A percentile compares a stretch with the other conserved stretches of the same genome.
phyloP scores from a whole-genome alignment of 78 protist species.

The Dictyostelium brefeldianum region DNA sequence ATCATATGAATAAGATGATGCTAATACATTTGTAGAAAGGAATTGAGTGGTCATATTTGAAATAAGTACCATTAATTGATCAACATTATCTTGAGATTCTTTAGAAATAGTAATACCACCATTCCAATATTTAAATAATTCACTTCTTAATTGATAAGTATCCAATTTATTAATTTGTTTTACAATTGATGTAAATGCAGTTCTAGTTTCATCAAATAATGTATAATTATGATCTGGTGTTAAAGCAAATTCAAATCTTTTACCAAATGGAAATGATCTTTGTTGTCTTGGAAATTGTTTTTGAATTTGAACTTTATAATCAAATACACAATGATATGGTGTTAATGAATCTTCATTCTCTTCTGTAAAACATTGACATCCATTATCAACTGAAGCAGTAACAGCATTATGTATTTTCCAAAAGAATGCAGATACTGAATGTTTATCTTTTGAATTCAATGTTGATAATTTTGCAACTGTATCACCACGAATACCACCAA shows the following conservation, averaged over 20 bases:
- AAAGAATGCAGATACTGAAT: not conserved
- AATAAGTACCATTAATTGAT: not conserved
- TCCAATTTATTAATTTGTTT: not conserved
- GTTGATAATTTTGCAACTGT: not conserved
- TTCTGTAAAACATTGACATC: constrained; percentile 10
- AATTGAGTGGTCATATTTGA: constrained; percentile 4
- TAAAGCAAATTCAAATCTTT: constrained; percentile 27
- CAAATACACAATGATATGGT: constrained; percentile 18
- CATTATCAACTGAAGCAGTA: not conserved
- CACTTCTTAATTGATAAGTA: not conserved
- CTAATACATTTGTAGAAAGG: not conserved
- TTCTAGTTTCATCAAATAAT: not conserved
- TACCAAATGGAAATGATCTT: constrained; percentile 11
- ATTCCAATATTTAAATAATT: constrained; percentile 9
- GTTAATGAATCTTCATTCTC: not conserved
- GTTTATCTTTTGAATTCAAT: not conserved
- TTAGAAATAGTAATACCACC: not conserved
- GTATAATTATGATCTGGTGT: constrained; percentile 11
- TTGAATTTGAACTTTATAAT: not conserved
- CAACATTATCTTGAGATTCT: not conserved
- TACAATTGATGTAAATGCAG: not conserved
- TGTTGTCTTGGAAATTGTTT: not conserved
- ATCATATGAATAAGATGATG: not conserved
- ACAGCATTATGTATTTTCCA: constrained; percentile 30
- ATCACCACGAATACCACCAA: constrained; percentile 29